phyloP scores from a whole-genome alignment of 2,329 filamentous ascomycete genomes.

The Cytospora chrysosperma region DNA sequence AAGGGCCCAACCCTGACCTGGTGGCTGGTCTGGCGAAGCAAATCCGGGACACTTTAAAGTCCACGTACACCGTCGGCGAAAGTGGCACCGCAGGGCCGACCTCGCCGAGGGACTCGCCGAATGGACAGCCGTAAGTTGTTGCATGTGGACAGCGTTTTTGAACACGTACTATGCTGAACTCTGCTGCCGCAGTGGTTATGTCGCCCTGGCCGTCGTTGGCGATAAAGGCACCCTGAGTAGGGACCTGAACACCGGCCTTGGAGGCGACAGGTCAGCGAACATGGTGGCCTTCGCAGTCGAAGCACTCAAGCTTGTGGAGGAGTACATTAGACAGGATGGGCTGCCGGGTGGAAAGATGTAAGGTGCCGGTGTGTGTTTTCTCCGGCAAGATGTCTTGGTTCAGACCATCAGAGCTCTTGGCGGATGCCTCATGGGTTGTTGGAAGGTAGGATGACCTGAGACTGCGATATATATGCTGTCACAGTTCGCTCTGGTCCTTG shows the following conservation, averaged over 20 bases:
- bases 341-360: constrained; percentile 12
- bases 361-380: not conserved
- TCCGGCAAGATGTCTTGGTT: not conserved
- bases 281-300: constrained; percentile 63
- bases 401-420: no score
- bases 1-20: constrained; percentile 58
- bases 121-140: constrained; percentile 49
- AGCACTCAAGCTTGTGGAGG: constrained; percentile 53
- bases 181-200: constrained; percentile 50
- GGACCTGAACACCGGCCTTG: constrained; percentile 56
- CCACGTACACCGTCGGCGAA: constrained; percentile 58
- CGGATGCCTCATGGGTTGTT: no score
- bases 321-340: constrained; percentile 44
- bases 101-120: constrained; percentile 50
- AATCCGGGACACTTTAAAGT: constrained; percentile 52
- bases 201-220: constrained; percentile 59
- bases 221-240: constrained; percentile 50
- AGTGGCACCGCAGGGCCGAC: constrained; percentile 65
- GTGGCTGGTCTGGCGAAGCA: constrained; percentile 56
- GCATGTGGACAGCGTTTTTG: not conserved
- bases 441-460: no score
- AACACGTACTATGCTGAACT: not conserved
- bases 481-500: no score
- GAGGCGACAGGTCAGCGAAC: constrained; percentile 55
- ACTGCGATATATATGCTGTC: no score